Base-by-base conservation (phyloP, 345 rosid species). In the Gossypium rotundifolium region DNA sequence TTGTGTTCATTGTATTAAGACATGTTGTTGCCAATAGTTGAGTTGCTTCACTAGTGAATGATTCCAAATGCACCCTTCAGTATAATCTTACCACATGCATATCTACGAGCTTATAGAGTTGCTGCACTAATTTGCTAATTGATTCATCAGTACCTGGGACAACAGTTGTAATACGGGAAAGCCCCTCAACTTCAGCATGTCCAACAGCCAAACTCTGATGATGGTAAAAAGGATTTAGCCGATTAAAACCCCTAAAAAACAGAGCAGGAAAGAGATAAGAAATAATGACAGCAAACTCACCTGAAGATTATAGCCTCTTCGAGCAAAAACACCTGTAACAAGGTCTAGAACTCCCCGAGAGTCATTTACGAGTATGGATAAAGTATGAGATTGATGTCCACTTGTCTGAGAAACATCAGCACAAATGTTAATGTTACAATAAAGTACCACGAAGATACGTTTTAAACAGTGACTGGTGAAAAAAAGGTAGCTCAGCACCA, bases 271-370 rank as follows among this genome's bases (percentile, higher is more conserved):
- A 77, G 29, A 76, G 44, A 22, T 11, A 8, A 75, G 9, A 65
- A 51, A 9, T 44, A 27, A 70, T 4, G 27, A 52, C 9, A 49
- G 29, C 6, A 61, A 64, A 44, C 23, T 33, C 71, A 85, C 94
- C 90, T 91, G 94, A 78, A 91, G 85, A 78, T 84, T 89, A 53
- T 91, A 91, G 55, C 94, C 92, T 80, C 92, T 85, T 77, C 91
- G 83, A 75, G 97, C 78, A 74, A 91, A 84, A 81, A 90, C 91
- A 53, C 94, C 94, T 0, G 93, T 86, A 57, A 89, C 84, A 71
- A 84, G 70, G 82, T 88, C 89, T 74, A 87, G 92, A 67, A 89
- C 93, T 76, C 93, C 92, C 1, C 90, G 88, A 71, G 27, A 20
- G n/a, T 89, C 88, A 70, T 78, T 80, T 48, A 91, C 94, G 73